Evolutionary conservation across 306 rosid species (phyloP), one percentile per base, ranked within the genome.

Genomic region (Fragaria ananassa): DNA sequence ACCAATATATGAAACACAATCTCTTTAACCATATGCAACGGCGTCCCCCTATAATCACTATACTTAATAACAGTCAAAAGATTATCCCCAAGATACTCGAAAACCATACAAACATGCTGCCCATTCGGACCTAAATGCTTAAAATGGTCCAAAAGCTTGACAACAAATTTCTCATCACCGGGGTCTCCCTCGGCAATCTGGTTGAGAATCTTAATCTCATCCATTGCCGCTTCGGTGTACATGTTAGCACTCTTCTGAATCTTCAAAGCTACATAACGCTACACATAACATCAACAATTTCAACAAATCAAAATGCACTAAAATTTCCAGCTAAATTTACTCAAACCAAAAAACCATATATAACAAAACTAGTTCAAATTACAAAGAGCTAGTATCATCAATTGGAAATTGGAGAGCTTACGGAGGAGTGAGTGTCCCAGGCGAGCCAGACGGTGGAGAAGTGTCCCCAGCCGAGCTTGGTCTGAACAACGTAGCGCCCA

Each of bases 51-150:
- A 66, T 90, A 93, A 72, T 89, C 94, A 10, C 79, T 72, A 79
- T 90, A 93, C 81, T 93, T 93, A 37, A 90, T 90, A 71, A 93
- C 91, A 45, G 97, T 90, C 79, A 93, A 81, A 50, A 93, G 93
- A 79, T 93, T 93, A 80, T 93, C 97, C 72, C 97, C 97, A 8
- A 93, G 87, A 78, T 87, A 93, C 80, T 93, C 97, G 81, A 93
- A 90, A 65, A 90, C 94, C 97, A 93, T 86, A 74, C 97, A 93
- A 1, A 89, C 90, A 85, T 93, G 97, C 82, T 83, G 96, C 18
- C 97, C 97, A 72, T 89, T 93, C 2, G 97, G 96, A 64, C 97
- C 96, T 54, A 87, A 90, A 85, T 90, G 97, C 89, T 86, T 90
- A 70, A 93, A 93, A 82, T 93, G 94, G 77, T 93, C 97, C 91